Base-by-base conservation (phyloP, 2,329 filamentous ascomycete species). In the Ilyonectria destructans region DNA sequence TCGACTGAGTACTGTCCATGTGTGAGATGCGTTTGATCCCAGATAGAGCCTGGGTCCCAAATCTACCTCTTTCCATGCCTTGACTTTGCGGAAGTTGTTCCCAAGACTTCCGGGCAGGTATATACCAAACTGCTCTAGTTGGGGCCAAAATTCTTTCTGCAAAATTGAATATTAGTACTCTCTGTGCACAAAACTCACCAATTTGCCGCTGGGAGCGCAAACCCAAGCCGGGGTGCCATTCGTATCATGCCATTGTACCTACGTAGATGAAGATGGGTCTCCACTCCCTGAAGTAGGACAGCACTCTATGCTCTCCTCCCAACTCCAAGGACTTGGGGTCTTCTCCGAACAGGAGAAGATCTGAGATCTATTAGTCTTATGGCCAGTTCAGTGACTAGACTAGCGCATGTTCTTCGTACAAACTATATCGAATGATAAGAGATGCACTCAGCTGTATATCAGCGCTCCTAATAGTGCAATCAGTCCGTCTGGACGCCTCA, bases 221-320 rank as follows among this genome's bases (percentile, higher is more conserved):
- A 23, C 21, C 21, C 21, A 23, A 23, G 21, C 21, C 21, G 21
- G 21, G 21, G 21, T 23, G 21, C 21, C 23, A 35, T 35, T 35
- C 13, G 2, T 35, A 3, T 35, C 33, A 35, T 35, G 46, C 19
- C 19, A 17, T 21, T 3, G 33, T n/a, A 58, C 56, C 19, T 40
- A 60, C 58, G 17, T 60, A 60, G 3, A 60, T 52, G 21, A 60
- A 60, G 33, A 43, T 60, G 19, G 58, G 58, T 19, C 33, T 60
- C 58, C 58, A 60, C 7, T 29, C 58, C 33, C 58, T n/a, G 3
- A 60, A 37, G 58, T 60, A 60, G 13, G 29, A 37, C 4, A 60
- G 29, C 6, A 60, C 58, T 31, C 26, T 43, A 19, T 60, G 58
- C 31, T 37, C 46, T 29, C 33, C 29, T 52, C 58, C 58, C 17